Evolutionary conservation across 1,284 basidiomycete genomes (phyloP).

Genomic region (Takashimella tepidaria): DNA sequence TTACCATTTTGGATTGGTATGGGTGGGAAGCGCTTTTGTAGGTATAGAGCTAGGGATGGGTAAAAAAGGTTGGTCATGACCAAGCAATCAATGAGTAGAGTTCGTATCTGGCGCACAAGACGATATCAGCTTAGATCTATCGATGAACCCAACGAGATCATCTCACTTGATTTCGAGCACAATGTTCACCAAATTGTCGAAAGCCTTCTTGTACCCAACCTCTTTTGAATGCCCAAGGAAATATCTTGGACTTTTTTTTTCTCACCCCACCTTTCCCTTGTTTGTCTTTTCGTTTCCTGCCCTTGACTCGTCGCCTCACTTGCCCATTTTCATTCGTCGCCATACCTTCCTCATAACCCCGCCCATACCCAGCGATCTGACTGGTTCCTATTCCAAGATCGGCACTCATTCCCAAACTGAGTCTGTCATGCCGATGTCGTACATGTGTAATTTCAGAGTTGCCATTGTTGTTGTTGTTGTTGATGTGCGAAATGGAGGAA

Average conservation of each 20-base stretch:
- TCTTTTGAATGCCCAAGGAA: not conserved
- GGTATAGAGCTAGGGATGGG: constrained; percentile 54
- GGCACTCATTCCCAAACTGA: not conserved
- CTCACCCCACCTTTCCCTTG: not conserved
- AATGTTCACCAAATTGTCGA: constrained; percentile 46
- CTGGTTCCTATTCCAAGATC: not conserved
- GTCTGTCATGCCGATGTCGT: not conserved
- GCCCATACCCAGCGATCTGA: not conserved
- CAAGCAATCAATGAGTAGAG: constrained; percentile 85
- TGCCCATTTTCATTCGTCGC: not conserved
- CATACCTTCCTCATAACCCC: not conserved
- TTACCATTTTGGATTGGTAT: no score
- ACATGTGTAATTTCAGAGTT: not conserved
- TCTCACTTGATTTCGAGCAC: constrained; percentile 46
- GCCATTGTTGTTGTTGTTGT: no score
- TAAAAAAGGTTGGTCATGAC: constrained; percentile 96
- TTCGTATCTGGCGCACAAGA: constrained; percentile 67
- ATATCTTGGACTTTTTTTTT: not conserved
- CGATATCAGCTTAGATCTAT: constrained; percentile 1
- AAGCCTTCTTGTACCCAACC: constrained; percentile 37
- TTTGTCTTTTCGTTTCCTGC: not conserved
- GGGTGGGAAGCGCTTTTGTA: constrained; percentile 17
- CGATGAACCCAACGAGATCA: not conserved
- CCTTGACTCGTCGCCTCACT: not conserved
- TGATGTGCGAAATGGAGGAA: no score